Conservation (phyloP, 1,284 basidiomycete species). For the Ustilago bromivora region DNA sequence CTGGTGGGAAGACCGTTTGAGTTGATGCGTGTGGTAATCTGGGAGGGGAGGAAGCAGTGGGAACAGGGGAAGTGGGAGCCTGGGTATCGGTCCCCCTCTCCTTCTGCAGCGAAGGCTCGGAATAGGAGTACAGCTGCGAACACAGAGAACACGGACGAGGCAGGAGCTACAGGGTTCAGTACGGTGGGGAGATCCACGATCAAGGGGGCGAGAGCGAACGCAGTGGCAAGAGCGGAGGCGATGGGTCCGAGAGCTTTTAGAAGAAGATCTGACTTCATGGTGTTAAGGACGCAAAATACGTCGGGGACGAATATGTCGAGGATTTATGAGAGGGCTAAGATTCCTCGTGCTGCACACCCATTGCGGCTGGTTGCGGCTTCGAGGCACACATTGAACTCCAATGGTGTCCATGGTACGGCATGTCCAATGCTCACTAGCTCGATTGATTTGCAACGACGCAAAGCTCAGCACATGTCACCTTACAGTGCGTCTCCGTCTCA, state of each 20-base stretch:
- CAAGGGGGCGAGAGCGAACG: constrained; percentile 31
- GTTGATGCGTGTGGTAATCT: constrained; percentile 67
- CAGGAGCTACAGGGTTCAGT: constrained; percentile 15
- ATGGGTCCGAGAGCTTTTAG: constrained; percentile 13
- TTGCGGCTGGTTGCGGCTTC: constrained; percentile 11
- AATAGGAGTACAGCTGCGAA: background rate
- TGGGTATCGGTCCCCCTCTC: constrained; percentile 18
- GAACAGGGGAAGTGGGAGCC: constrained; percentile 55
- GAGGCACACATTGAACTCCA: background rate
- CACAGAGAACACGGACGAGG: background rate
- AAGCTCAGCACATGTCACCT: constrained; percentile 2
- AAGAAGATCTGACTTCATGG: constrained; percentile 25
- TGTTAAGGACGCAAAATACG: constrained; percentile 30
- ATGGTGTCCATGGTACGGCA: constrained; percentile 13
- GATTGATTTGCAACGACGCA: constrained; percentile 13
- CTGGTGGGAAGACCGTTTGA: constrained; percentile 69
- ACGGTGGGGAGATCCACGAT: constrained; percentile 22
- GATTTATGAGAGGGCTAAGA: constrained; percentile 29
- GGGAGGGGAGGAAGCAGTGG: constrained; percentile 66
- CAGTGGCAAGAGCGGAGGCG: constrained; percentile 14
- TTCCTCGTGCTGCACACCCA: constrained; percentile 38
- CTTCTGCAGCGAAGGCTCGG: constrained; percentile 4
- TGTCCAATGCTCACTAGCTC: constrained; percentile 32
- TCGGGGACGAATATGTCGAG: constrained; percentile 23
- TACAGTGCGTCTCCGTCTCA: background rate